Conservation (phyloP, 352 stramenopile genomes). For the Phytopythium cucurbitacearum region DNA sequence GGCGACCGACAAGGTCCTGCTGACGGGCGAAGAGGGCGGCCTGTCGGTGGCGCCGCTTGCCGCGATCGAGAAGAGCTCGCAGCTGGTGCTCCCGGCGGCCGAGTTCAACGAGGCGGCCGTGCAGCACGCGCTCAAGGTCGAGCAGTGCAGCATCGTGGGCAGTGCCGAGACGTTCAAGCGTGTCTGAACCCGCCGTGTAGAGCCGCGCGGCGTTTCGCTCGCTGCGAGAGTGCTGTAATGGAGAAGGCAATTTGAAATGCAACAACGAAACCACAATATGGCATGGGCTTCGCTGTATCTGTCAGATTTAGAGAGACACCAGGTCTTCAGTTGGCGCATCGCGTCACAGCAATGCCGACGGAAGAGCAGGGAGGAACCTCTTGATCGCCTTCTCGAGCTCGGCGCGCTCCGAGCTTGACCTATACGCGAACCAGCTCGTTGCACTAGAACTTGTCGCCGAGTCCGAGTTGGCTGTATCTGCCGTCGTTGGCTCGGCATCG, state of each 20-base stretch:
- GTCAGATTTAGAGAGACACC: too few species aligned
- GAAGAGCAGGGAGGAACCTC: slow-evolving; percentile 9
- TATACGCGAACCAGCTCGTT: slow-evolving; percentile 25
- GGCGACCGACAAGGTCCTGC: slow-evolving; percentile 76
- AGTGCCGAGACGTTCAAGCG: slow-evolving; percentile 79
- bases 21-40: slow-evolving; percentile 61
- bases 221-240: too few species aligned
- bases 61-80: slow-evolving; percentile 63
- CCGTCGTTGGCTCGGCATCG: not conserved
- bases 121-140: slow-evolving; percentile 69
- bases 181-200: slow-evolving; percentile 35
- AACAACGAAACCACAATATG: too few species aligned
- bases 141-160: slow-evolving; percentile 76
- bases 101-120: slow-evolving; percentile 68
- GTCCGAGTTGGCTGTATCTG: too few species aligned
- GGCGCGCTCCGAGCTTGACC: slow-evolving; percentile 11
- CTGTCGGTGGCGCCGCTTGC: slow-evolving; percentile 73
- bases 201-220: too few species aligned
- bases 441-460: too few species aligned
- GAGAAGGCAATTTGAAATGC: too few species aligned
- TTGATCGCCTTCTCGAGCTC: slow-evolving; percentile 18
- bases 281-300: too few species aligned
- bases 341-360: too few species aligned
- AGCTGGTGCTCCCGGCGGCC: slow-evolving; percentile 73
- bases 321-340: too few species aligned